phyloP scores from a whole-genome alignment of 805 yeast genomes.

The Ogataea wickerhamii region DNA sequence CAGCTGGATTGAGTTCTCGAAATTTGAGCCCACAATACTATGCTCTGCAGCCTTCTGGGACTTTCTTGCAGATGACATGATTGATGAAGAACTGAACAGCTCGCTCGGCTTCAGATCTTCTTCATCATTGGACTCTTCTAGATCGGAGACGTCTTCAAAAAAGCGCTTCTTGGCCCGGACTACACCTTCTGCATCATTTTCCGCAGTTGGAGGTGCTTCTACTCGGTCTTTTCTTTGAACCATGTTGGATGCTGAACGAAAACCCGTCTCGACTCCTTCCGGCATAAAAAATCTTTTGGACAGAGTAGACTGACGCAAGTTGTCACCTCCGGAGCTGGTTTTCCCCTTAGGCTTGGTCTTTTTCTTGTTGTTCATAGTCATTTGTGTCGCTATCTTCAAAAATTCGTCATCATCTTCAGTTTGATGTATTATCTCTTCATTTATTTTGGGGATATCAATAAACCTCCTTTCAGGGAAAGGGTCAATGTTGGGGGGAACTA shows the following conservation, averaged over 20 bases:
- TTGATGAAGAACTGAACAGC: conserved; percentile 14
- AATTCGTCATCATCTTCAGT: conserved; percentile 53
- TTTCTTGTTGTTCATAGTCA: conserved; percentile 46
- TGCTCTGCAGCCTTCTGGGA: conserved; percentile 3
- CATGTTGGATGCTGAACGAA: conserved; percentile 48
- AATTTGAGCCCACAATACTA: conserved; percentile 10
- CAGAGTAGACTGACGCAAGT: conserved; percentile 10
- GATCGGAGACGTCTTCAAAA: conserved; percentile 14
- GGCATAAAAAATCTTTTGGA: conserved; percentile 65
- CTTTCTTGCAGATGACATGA: conserved; percentile 7
- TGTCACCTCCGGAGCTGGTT: conserved; percentile 4
- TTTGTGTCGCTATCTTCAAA: conserved; percentile 61
- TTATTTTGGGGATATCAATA: conserved; percentile 71
- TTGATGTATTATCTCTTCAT: conserved; percentile 45
- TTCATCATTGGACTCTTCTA: conserved; percentile 15
- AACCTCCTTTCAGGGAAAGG: conserved; percentile 57
- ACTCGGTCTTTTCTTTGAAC: conserved; percentile 31
- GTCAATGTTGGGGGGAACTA: conserved; percentile 53
- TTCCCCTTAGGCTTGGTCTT: conserved; percentile 12
- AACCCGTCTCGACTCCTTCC: conserved; percentile 64
- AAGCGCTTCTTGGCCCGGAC: conserved; percentile 7
- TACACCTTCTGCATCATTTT: conserved; percentile 10
- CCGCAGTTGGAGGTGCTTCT: conserved; percentile 8
- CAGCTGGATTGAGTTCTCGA: conserved; percentile 11
- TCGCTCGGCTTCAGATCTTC: conserved; percentile 18